These are phyloP conservation scores for Candida succiphila DNA, from an alignment of 805 yeast species.

Conservation along the genomic window DNA sequence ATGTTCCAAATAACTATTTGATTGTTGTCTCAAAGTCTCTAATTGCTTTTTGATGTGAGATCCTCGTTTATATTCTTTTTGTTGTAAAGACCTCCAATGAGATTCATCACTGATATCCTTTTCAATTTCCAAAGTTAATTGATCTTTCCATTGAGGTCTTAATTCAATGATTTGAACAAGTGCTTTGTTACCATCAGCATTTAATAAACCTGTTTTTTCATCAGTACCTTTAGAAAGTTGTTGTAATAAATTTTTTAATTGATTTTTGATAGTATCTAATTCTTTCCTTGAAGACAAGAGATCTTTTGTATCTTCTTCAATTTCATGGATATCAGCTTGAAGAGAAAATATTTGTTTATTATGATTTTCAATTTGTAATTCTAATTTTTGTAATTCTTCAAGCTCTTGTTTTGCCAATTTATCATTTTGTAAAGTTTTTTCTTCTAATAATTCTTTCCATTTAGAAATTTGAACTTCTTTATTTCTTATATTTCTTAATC, in stretches of 20 bases:
- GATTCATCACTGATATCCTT: constrained; percentile 26
- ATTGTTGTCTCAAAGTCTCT: constrained; percentile 7
- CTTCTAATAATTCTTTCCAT: constrained; percentile 22
- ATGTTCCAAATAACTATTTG: constrained; percentile 1
- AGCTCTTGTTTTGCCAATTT: constrained; percentile 9
- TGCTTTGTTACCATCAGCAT: constrained; percentile 16
- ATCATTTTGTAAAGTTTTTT: constrained; percentile 11
- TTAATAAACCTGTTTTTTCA: constrained; percentile 18
- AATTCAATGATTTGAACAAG: constrained; percentile 13
- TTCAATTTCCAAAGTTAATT: constrained; percentile 18
- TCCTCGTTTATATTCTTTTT: constrained; percentile 23
- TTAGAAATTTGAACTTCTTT: constrained; percentile 23
- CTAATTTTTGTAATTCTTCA: constrained; percentile 8
- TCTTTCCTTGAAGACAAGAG: constrained; percentile 16
- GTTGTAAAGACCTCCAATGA: constrained; percentile 29
- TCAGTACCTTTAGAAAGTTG: constrained; percentile 13
- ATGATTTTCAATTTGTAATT: constrained; percentile 14
- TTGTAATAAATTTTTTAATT: constrained; percentile 14
- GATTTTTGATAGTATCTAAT: constrained; percentile 14
- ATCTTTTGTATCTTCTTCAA: constrained; percentile 23
- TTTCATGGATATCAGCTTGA: constrained; percentile 18
- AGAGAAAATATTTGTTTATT: constrained; percentile 17
- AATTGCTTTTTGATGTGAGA: constrained; percentile 13
- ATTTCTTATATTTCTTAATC: constrained; percentile 20
- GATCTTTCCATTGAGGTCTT: constrained; percentile 22